phyloP scores from a whole-genome alignment of 768 basidiomycete genomes.

The Dentipellis sp. region DNA sequence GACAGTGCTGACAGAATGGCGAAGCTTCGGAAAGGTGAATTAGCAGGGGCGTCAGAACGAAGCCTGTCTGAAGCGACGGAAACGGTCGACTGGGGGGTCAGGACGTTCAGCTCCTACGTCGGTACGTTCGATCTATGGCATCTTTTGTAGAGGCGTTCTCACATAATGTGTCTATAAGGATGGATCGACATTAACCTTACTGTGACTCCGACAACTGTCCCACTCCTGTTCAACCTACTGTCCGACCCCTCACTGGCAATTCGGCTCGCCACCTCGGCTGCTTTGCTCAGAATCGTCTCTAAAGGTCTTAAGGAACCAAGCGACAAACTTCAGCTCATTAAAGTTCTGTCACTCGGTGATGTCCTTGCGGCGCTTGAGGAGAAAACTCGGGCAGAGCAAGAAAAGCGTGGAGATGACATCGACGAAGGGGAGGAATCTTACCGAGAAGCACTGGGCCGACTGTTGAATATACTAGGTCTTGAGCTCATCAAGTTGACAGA shows the following conservation, averaged over 20 bases:
- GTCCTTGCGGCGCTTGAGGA: conserved; percentile 76
- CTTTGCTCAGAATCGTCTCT: conserved; percentile 73
- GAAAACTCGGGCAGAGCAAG: conserved; percentile 61
- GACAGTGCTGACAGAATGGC: conserved; percentile 57
- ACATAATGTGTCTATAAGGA: conserved; percentile 35
- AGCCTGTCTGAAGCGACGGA: conserved; percentile 58
- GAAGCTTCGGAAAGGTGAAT: conserved; percentile 38
- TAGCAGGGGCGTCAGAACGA: conserved; percentile 32
- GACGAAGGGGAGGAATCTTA: conserved; percentile 87
- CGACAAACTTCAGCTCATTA: conserved; percentile 85
- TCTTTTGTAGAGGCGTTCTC: not conserved
- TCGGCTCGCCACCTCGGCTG: conserved; percentile 73
- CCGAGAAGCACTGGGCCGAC: conserved; percentile 77
- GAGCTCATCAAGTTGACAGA: conserved; percentile 83
- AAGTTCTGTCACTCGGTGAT: conserved; percentile 78
- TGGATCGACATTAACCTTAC: conserved; percentile 99
- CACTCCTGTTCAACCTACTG: conserved; percentile 75
- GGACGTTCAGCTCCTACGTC: conserved; percentile 88
- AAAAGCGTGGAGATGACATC: conserved; percentile 55
- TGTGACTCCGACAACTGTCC: conserved; percentile 82
- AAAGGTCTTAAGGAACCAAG: conserved; percentile 90
- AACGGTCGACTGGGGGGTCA: conserved; percentile 85
- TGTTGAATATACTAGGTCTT: conserved; percentile 73
- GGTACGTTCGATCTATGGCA: conserved; percentile 45
- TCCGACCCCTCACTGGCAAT: conserved; percentile 71